Base-by-base conservation (phyloP, 345 rosid species). In the Rhodamnia argentea region DNA sequence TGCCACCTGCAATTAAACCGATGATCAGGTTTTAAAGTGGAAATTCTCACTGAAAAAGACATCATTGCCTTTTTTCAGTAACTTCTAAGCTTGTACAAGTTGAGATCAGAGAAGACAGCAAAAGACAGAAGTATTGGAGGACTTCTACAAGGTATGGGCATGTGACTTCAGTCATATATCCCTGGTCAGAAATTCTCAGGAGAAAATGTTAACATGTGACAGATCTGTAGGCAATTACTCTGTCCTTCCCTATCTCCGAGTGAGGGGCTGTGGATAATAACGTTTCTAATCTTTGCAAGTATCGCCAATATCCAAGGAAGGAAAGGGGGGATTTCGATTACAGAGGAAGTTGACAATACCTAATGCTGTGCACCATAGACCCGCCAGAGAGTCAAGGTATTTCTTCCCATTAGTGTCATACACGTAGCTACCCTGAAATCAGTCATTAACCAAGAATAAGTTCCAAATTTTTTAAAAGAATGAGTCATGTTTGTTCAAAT, bases 301-400 rank as follows among this genome's bases (percentile, higher is more conserved):
- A 37, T 70, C 26, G 9, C 26, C 47, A 32, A 37, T 70, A 70
- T 70, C 81, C 7, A 37, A 70, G 81, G 47, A 16, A 37, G 4
- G 81, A 13, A 70, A 70, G 51, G n/a, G 27, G 13, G 57, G 29
- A 54, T 54, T 83, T 29, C 18, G n/a, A 29, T 53, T 27, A 26
- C 52, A 40, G 6, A 29, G 10, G 78, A 74, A 85, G 51, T 0
- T 0, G 1, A 40, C n/a, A 86, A 54, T 92, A 97, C 99, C 99
- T 88, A 95, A 89, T 59, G 99, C 97, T 27, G 98, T 97, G 93
- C 98, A 95, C 97, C 99, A 97, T 51, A 97, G 93, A 88, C 99
- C 99, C 82, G 98, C 98, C 15, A 96, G 98, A 89, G 99, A n/a
- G 91, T 97, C 99, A 52, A 97, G 98, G 89, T 96, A 96, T 92